Percentiles rank a stretch among this genome's conserved stretches.
Evolutionary conservation across 345 rosid genomes (phyloP).

Genomic region (Eucalyptus grandis): DNA sequence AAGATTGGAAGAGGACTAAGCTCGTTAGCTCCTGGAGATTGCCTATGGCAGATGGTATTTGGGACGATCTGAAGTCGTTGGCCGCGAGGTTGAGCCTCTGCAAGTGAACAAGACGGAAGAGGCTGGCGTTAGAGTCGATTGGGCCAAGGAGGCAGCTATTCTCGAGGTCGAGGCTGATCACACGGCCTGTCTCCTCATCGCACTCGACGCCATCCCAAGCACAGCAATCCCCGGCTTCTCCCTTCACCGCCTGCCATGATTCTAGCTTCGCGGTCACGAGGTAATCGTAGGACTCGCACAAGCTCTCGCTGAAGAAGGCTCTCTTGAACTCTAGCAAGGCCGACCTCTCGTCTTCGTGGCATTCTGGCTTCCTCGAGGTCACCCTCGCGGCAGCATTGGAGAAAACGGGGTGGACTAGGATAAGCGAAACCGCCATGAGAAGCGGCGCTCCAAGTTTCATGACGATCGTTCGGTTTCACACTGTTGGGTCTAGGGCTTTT

Average conservation of each 20-base stretch:
- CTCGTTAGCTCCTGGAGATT: not conserved
- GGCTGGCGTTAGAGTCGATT: not conserved
- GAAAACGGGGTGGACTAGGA: not conserved
- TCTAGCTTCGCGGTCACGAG: not conserved
- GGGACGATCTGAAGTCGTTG: not conserved
- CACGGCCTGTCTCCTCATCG: not conserved
- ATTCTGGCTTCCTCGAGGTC: not conserved
- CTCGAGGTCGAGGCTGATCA: conserved; percentile 1
- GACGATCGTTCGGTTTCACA: not conserved
- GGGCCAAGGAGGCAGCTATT: not conserved
- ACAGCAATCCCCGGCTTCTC: not conserved
- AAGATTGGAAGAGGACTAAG: not conserved
- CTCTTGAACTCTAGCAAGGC: not conserved
- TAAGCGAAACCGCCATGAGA: not conserved
- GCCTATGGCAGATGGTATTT: not conserved
- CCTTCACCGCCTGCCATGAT: not conserved
- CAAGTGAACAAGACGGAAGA: conserved; percentile 3
- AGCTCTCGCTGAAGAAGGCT: not conserved
- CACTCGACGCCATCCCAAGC: not conserved
- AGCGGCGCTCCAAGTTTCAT: not conserved
- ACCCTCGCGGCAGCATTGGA: not conserved
- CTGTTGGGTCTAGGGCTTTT: not conserved
- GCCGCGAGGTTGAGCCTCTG: not conserved
- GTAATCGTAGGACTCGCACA: not conserved
- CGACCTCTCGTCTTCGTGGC: not conserved